These are phyloP conservation scores for Ceratobasidium sp. DNA, from an alignment of 1,284 basidiomycete species.

Conservation along the genomic window DNA sequence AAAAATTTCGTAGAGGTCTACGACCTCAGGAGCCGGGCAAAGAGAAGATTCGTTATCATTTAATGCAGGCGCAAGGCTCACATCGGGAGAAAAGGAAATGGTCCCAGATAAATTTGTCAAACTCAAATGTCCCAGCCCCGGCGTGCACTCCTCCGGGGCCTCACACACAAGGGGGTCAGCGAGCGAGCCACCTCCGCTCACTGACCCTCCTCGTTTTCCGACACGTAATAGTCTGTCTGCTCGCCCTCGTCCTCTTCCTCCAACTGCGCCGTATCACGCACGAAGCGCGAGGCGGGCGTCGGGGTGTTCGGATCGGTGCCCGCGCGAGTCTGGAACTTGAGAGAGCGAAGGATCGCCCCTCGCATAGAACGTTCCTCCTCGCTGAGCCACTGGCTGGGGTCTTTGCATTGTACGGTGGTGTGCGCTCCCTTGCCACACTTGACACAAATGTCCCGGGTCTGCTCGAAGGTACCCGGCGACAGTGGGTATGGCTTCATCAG, in stretches of 20 bases:
- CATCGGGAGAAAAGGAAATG: neutral
- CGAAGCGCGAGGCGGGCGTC: neutral
- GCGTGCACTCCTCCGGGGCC: neutral
- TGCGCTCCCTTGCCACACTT: neutral
- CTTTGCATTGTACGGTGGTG: neutral
- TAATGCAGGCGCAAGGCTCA: neutral
- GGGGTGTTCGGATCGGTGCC: constrained; percentile 7
- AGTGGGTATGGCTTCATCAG: neutral
- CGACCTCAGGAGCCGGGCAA: neutral
- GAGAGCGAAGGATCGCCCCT: neutral
- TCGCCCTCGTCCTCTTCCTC: constrained; percentile 10
- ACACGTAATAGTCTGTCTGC: constrained; percentile 19
- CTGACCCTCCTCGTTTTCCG: constrained; percentile 34
- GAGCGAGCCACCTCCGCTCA: constrained; percentile 2
- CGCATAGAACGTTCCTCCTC: neutral
- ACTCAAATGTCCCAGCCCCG: too few species aligned
- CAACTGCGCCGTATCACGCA: neutral
- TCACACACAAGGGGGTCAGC: constrained; percentile 8
- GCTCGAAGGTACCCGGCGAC: neutral
- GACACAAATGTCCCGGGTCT: neutral
- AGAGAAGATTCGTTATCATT: neutral
- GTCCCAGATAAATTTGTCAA: neutral
- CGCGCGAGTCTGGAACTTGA: neutral
- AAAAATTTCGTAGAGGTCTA: constrained; percentile 13
- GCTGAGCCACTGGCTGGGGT: neutral